Conservation (phyloP, 345 rosid species). For the Ceriops decandra region DNA sequence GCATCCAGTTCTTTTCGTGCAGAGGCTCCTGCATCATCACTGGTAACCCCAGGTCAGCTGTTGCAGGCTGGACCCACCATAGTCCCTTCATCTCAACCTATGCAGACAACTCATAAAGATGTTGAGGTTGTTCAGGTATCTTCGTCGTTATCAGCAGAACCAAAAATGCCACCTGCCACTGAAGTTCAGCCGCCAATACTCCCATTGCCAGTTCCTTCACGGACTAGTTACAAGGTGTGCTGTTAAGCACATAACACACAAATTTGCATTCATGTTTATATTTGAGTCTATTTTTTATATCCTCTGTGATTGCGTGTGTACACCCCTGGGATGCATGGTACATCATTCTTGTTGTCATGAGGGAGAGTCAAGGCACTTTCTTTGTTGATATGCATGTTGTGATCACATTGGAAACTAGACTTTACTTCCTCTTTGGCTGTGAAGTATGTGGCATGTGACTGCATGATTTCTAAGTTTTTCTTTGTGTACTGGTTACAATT, state of each 20-base stretch:
- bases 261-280: no score
- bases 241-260: neutral
- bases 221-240: slow-evolving; percentile 47
- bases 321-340: no score
- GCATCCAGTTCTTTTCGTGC: slow-evolving; percentile 42
- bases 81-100: slow-evolving; percentile 40
- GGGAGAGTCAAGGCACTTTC: no score
- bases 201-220: slow-evolving; percentile 71
- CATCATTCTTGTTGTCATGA: no score
- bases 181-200: slow-evolving; percentile 78
- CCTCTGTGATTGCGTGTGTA: no score
- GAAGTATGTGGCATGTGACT: neutral
- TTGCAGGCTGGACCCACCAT: slow-evolving; percentile 52
- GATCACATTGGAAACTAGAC: no score
- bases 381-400: no score
- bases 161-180: slow-evolving; percentile 39
- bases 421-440: no score
- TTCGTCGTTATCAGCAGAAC: slow-evolving; percentile 42
- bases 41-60: slow-evolving; percentile 72
- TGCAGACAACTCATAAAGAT: slow-evolving; percentile 54
- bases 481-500: neutral
- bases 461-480: neutral
- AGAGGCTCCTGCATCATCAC: slow-evolving; percentile 47
- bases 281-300: no score
- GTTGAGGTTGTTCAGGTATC: slow-evolving; percentile 66